Percentiles rank a stretch among this genome's conserved stretches.
These are phyloP conservation scores for Lepidium didymum DNA, from an alignment of 345 rosid genomes.

Conservation along the genomic window DNA sequence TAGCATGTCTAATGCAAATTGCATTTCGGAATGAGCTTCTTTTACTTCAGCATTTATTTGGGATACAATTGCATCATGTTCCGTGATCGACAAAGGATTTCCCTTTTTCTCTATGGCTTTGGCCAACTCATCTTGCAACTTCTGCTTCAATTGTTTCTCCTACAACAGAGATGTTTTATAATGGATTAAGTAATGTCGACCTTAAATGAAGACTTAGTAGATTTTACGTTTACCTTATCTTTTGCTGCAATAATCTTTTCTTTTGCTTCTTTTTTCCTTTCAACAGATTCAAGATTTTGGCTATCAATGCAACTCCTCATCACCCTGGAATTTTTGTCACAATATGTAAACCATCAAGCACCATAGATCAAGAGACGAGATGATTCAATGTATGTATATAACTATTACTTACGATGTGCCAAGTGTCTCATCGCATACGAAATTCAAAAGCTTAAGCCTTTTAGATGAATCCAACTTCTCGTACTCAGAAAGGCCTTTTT, in stretches of 20 bases:
- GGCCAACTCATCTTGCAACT: constrained; percentile 50
- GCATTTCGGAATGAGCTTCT: constrained; percentile 45
- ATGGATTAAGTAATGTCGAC: neutral
- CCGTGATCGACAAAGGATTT: constrained; percentile 38
- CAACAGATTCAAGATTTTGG: constrained; percentile 34
- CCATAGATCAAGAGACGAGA: neutral
- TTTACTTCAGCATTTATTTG: constrained; percentile 44
- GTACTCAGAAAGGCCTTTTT: constrained; percentile 36
- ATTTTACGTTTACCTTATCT: constrained; percentile 42
- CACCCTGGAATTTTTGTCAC: constrained; percentile 9
- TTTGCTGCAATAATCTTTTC: constrained; percentile 45
- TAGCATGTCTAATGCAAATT: constrained; percentile 30
- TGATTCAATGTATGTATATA: neutral
- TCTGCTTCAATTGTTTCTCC: constrained; percentile 56
- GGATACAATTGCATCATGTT: constrained; percentile 40
- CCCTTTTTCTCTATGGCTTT: constrained; percentile 45
- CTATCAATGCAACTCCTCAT: constrained; percentile 59
- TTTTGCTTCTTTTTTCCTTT: constrained; percentile 41
- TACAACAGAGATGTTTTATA: constrained; percentile 9
- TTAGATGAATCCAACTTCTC: constrained; percentile 31
- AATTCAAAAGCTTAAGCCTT: constrained; percentile 51
- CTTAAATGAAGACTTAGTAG: neutral
- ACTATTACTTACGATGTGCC: constrained; percentile 46
- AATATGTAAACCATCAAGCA: neutral
- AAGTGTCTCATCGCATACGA: constrained; percentile 64